A percentile compares a stretch with the other conserved stretches of the same genome.
Conservation (phyloP, 495 filamentous ascomycete genomes). For the Penicillium desertorum region DNA sequence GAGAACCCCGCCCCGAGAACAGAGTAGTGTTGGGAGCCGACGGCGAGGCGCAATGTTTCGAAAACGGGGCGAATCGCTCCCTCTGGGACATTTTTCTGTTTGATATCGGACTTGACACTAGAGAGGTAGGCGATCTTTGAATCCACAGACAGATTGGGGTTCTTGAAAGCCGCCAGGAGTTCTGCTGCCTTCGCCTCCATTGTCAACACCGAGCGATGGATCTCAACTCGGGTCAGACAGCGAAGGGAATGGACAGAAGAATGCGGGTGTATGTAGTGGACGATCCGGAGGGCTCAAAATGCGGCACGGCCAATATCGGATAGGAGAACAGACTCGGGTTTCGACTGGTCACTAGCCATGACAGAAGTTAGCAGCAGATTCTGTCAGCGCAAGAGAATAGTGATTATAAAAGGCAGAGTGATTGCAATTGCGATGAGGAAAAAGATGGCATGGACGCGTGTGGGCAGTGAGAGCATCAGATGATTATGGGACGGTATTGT, state of each 20-base stretch:
- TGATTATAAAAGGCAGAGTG: neutral
- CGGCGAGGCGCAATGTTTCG: conserved; percentile 66
- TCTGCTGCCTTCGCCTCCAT: conserved; percentile 53
- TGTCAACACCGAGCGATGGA: conserved; percentile 16
- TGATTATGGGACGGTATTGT: neutral
- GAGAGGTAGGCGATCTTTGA: conserved; percentile 69
- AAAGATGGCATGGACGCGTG: neutral
- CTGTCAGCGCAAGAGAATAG: neutral
- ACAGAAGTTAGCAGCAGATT: neutral
- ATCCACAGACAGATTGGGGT: conserved; percentile 64
- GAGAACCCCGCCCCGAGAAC: conserved; percentile 77
- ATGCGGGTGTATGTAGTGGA: conserved; percentile 13
- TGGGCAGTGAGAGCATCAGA: neutral
- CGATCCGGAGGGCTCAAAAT: conserved; percentile 5
- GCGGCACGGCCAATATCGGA: neutral
- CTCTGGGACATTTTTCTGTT: conserved; percentile 81
- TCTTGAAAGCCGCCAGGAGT: conserved; percentile 65
- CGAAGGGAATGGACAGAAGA: conserved; percentile 21
- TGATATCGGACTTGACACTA: conserved; percentile 78
- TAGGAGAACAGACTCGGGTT: neutral
- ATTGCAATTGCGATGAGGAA: neutral
- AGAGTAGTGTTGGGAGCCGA: conserved; percentile 65
- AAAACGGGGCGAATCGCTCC: conserved; percentile 68
- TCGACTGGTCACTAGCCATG: neutral
- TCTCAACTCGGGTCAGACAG: conserved; percentile 13